Base-by-base conservation (phyloP, 345 rosid species). In the Toxicodendron radicans region DNA sequence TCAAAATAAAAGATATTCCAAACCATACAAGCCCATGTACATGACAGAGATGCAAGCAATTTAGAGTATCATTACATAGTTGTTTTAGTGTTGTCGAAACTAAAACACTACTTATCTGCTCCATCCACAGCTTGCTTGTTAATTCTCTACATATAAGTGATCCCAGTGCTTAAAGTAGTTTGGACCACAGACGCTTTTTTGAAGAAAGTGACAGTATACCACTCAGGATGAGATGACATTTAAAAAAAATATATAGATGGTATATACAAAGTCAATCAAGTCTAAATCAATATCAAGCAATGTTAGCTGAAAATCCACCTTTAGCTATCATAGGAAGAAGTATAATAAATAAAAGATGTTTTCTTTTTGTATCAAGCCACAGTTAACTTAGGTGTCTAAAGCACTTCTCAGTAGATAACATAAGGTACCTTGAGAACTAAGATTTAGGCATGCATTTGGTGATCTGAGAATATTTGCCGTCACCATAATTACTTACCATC, bases 401-500 rank as follows among this genome's bases (percentile, higher is more conserved):
- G 11, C 65, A 41, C 33, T 64, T 64, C 21, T 32, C 33, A 52
- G 21, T 10, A 73, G 38, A 51, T 59, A 32, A 52, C 58, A 48
- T 3, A 54, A 41, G 7, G 52, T 27, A 56, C 38, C 18, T 54
- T n/a, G 9, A 43, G 41, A 35, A 27, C 27, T 27, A 5, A 54
- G 24, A 43, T 64, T 11, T 54, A n/a, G 32, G 32, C 53, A 53
- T 7, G 38, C 49, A 64, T 73, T 66, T 23, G 76, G 38, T 18
- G 27, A 58, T 32, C 57, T 56, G 33, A 65, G 56, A 66, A 75
- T 64, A 49, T 7, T 18, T 79, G 35, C 52, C 24, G 18, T 60
- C 45, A 73, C 58, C 27, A 57, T 54, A 46, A 54, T 20, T 66
- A 66, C 95, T 86, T 54, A 93, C 97, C 92, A 20, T 76, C 76